Evolutionary conservation across 176 grass and related monocot genomes (phyloP).

Genomic region (Dactylis glomerata): DNA sequence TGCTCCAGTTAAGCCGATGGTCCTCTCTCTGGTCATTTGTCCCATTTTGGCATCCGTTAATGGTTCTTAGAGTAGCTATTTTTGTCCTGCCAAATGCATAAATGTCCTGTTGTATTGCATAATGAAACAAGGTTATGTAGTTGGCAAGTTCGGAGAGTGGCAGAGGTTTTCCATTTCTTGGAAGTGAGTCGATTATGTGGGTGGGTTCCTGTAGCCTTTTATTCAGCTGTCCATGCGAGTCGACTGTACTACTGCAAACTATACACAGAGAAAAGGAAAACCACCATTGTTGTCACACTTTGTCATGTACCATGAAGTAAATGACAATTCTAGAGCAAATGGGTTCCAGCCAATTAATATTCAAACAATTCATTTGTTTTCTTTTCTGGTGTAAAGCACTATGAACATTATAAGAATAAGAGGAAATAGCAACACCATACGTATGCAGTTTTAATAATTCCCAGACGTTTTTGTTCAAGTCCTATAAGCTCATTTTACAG

Average conservation of each 20-base stretch:
- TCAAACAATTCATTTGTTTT: no score
- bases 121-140: not conserved
- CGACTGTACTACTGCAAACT: not conserved
- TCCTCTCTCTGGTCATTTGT: not conserved
- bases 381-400: no score
- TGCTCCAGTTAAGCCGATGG: not conserved
- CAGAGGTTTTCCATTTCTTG: constrained; percentile 36
- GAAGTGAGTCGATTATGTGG: not conserved
- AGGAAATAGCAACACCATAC: no score
- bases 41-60: not conserved
- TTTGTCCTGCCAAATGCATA: constrained; percentile 2
- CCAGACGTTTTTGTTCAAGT: no score
- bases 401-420: no score
- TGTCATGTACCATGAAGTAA: no score
- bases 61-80: not conserved
- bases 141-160: constrained; percentile 8
- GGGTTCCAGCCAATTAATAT: no score
- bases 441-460: no score
- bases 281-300: no score
- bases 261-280: no score
- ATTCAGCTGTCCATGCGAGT: constrained; percentile 15
- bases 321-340: no score
- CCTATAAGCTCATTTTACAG: no score
- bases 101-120: not conserved
- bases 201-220: constrained; percentile 6